Evolutionary conservation across 2,329 filamentous ascomycete species (phyloP).

Genomic region (Alternaria arbusti): DNA sequence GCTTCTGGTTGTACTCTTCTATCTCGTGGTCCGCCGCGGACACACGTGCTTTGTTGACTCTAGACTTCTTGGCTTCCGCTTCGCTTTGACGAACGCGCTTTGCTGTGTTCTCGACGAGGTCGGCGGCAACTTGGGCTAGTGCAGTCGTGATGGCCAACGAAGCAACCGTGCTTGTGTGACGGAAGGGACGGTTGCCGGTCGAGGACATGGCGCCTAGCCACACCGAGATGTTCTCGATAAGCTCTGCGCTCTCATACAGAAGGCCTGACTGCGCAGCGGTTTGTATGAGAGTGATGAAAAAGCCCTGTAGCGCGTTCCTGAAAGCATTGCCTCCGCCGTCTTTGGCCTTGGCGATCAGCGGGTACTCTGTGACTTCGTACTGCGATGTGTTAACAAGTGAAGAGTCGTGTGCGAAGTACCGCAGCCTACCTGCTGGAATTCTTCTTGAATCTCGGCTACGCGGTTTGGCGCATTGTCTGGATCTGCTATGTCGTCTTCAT

Average conservation of each 20-base stretch:
- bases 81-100: constrained; percentile 81
- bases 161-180: constrained; percentile 90
- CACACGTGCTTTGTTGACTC: constrained; percentile 79
- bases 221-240: constrained; percentile 87
- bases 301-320: constrained; percentile 75
- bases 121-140: constrained; percentile 74
- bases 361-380: constrained; percentile 87
- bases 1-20: constrained; percentile 71
- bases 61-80: constrained; percentile 73
- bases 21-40: constrained; percentile 75
- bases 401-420: too few species aligned
- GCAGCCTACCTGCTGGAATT: constrained; percentile 76
- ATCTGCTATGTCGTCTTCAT: constrained; percentile 83
- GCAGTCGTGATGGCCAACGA: constrained; percentile 80
- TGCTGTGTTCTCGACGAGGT: constrained; percentile 74
- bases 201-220: constrained; percentile 95
- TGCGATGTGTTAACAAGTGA: constrained; percentile 40
- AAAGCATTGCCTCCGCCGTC: constrained; percentile 79
- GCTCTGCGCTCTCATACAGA: constrained; percentile 75
- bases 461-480: constrained; percentile 83
- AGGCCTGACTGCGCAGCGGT: constrained; percentile 82
- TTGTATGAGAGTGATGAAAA: constrained; percentile 78
- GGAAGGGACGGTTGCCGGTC: constrained; percentile 83
- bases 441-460: constrained; percentile 83
- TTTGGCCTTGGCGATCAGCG: constrained; percentile 82